phyloP scores from a whole-genome alignment of 208 protist genomes.

The Wallacemonas sp. region DNA sequence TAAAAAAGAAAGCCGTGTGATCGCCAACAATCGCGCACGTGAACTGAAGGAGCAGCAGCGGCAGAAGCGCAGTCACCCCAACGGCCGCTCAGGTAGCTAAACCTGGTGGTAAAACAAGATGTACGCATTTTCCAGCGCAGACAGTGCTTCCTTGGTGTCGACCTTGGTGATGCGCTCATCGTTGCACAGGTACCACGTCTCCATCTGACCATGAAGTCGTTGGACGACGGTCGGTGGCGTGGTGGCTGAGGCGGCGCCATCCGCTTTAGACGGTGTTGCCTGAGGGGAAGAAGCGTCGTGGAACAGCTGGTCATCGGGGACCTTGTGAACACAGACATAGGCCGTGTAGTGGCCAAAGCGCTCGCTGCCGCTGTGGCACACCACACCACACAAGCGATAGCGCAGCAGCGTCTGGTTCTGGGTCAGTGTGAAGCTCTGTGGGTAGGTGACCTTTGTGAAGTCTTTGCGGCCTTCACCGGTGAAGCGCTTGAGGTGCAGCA shows the following conservation, averaged over 20 bases:
- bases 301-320: neutral
- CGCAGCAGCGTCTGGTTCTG: constrained; percentile 12
- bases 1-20: neutral
- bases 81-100: neutral
- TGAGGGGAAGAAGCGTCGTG: too few species aligned
- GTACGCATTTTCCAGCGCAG: constrained; percentile 54
- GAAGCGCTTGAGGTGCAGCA: constrained; percentile 86
- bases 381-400: constrained; percentile 73
- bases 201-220: constrained; percentile 1
- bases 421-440: constrained; percentile 40
- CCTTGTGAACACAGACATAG: constrained; percentile 50
- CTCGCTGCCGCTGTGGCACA: constrained; percentile 69
- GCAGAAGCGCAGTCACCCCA: too few species aligned
- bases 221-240: neutral
- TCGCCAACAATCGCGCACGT: neutral
- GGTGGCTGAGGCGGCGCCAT: too few species aligned
- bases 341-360: constrained; percentile 79
- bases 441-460: constrained; percentile 45
- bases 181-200: constrained; percentile 80
- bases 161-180: constrained; percentile 51
- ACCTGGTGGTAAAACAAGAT: constrained; percentile 74
- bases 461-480: constrained; percentile 60
- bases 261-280: too few species aligned
- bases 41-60: too few species aligned
- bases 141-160: constrained; percentile 30